Conservation (phyloP, 2,329 filamentous ascomycete genomes). For the Aspergillus vadensis region DNA sequence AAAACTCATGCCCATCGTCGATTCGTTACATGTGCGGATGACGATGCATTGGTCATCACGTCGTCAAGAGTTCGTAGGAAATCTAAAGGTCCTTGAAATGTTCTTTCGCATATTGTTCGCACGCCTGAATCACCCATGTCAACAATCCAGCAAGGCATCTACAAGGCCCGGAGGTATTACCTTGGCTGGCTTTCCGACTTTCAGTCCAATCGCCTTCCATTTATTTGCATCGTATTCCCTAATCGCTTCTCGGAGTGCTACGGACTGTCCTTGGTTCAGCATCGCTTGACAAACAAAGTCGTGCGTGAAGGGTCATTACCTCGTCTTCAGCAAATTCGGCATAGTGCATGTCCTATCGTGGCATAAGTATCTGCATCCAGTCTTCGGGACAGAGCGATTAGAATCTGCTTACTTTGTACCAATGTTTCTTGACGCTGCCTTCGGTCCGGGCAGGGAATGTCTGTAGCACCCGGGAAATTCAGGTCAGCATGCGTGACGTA, state of each 20-base stretch:
- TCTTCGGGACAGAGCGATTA: slow-evolving; percentile 3
- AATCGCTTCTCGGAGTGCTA: slow-evolving; percentile 79
- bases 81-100: slow-evolving; percentile 64
- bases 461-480: slow-evolving; percentile 47
- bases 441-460: slow-evolving; percentile 92
- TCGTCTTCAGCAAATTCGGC: slow-evolving; percentile 98
- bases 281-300: not conserved
- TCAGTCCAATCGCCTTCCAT: slow-evolving; percentile 96
- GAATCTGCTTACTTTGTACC: slow-evolving; percentile 77
- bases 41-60: slow-evolving; percentile 35
- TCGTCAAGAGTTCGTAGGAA: slow-evolving; percentile 34
- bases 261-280: slow-evolving; percentile 32
- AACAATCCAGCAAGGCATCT: slow-evolving; percentile 24
- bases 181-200: slow-evolving; percentile 97
- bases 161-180: slow-evolving; percentile 45
- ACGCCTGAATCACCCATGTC: slow-evolving; percentile 57
- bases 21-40: slow-evolving; percentile 15
- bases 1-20: slow-evolving; percentile 2
- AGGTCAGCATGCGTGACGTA: not conserved
- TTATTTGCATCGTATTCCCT: slow-evolving; percentile 99
- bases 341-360: slow-evolving; percentile 91
- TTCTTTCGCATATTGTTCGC: slow-evolving; percentile 94
- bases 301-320: slow-evolving; percentile 54
- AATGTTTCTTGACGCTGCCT: slow-evolving; percentile 98
- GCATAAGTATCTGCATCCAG: slow-evolving; percentile 13